A percentile compares a stretch with the other conserved stretches of the same genome.
These are phyloP conservation scores for Daldinia childiae DNA, from an alignment of 495 filamentous ascomycete genomes.

Conservation along the genomic window DNA sequence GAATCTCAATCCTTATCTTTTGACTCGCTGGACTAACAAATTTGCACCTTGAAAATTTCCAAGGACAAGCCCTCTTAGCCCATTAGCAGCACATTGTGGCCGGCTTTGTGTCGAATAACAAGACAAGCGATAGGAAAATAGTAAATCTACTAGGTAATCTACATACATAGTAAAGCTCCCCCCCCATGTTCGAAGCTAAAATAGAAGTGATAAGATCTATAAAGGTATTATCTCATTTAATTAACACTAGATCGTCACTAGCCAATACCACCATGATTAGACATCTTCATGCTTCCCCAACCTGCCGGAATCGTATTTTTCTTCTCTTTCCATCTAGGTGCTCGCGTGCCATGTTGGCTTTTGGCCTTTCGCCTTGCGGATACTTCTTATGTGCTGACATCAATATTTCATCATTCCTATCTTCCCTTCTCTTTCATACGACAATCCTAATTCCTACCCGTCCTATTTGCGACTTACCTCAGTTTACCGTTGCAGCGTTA, in stretches of 20 bases:
- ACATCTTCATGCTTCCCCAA: constrained; percentile 20
- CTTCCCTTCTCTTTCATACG: background rate
- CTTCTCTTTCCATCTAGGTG: background rate
- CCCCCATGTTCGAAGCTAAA: constrained; percentile 15
- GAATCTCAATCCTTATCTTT: background rate
- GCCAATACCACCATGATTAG: constrained; percentile 24
- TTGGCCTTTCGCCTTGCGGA: background rate
- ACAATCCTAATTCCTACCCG: background rate
- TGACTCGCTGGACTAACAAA: background rate
- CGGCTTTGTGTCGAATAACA: background rate
- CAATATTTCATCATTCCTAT: constrained; percentile 4
- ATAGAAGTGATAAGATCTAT: constrained; percentile 28
- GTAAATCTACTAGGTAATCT: background rate
- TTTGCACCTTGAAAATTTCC: background rate
- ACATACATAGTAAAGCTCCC: background rate
- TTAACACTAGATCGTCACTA: constrained; percentile 19
- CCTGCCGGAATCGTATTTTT: constrained; percentile 8
- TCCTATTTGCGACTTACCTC: background rate
- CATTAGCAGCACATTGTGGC: background rate
- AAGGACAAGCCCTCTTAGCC: background rate
- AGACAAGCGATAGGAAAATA: background rate
- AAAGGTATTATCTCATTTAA: constrained; percentile 38
- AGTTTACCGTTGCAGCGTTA: background rate
- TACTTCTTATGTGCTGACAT: constrained; percentile 2
- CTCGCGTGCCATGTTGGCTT: constrained; percentile 15